Evolutionary conservation across 441 rosid species (phyloP), one percentile per base, ranked within the genome.

Genomic region (Francoa sonchifolia): DNA sequence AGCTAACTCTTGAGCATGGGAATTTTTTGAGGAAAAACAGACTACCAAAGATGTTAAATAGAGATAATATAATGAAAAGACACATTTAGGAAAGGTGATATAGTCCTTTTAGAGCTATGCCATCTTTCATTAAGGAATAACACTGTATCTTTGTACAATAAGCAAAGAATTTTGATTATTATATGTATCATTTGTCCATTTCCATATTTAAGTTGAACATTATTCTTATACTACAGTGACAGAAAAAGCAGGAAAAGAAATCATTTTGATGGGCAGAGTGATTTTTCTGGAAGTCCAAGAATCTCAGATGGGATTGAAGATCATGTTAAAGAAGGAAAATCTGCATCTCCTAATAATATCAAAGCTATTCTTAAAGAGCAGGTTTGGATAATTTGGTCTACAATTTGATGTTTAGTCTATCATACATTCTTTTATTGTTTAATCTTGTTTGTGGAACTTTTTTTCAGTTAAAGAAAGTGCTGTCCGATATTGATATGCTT

Each of bases 381-480:
- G 95, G 99, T 86, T 60, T 39, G 68, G 40, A 58, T 52, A 59
- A 31, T 50, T 40, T 22, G 31, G 18, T 49, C 47, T 21, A 21
- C 20, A 27, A 8, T n/a, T 38, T 12, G 29, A 43, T 39, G 27
- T 40, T 30, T 9, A 5, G 5, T 22, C 4, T 17, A 4, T 39
- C 8, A 35, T 16, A 27, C 13, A 27, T 15, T 4, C 19, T 25
- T 14, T 3, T 11, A 44, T 9, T 3, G 3, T 33, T 19, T 23
- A 39, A 28, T 29, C 28, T 19, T 42, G 38, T 15, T 29, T 48
- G 29, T 52, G 51, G 47, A 45, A 51, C 45, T 15, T 34, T 36
- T 52, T 18, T 59, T 46, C 81, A 90, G 99, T 61, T 90, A 45
- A 80, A 63, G 60, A 82, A 80, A 39, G 68, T 68, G 47, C 58